These are phyloP conservation scores for Grifola frondosa DNA, from an alignment of 1,284 basidiomycete species.

Conservation along the genomic window DNA sequence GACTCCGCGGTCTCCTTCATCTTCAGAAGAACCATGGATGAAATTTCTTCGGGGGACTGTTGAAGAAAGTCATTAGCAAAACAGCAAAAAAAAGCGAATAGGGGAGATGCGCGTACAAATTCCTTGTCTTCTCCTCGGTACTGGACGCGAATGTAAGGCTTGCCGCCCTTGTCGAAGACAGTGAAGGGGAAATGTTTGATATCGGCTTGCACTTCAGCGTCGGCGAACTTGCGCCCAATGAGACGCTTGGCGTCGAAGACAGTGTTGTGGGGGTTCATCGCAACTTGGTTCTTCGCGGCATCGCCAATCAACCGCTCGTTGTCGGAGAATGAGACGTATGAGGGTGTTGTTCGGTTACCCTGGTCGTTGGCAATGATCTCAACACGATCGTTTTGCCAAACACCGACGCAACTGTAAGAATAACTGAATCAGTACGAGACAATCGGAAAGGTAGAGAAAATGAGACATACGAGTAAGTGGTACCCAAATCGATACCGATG, in stretches of 20 bases:
- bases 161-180: constrained; percentile 78
- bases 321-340: constrained; percentile 97
- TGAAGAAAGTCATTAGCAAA: constrained; percentile 14
- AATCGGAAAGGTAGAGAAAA: constrained; percentile 48
- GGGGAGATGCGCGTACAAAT: constrained; percentile 71
- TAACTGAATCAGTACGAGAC: constrained; percentile 11
- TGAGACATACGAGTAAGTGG: constrained; percentile 80
- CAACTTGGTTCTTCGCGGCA: constrained; percentile 97
- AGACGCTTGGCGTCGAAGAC: constrained; percentile 97
- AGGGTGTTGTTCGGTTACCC: constrained; percentile 99
- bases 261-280: constrained; percentile 95
- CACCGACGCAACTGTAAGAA: constrained; percentile 74
- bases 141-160: constrained; percentile 87
- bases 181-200: constrained; percentile 97
- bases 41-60: constrained; percentile 93
- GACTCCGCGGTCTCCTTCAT: constrained; percentile 99
- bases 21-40: constrained; percentile 95
- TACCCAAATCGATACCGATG: constrained; percentile 91
- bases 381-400: constrained; percentile 98
- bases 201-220: constrained; percentile 91
- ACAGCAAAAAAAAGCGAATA: neutral
- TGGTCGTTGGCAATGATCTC: constrained; percentile 99
- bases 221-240: constrained; percentile 84
- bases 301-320: constrained; percentile 99
- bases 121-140: constrained; percentile 92